Evolutionary conservation across 352 stramenopile species (phyloP), one percentile per base, ranked within the genome.

Genomic region (Pythium guiyangense): DNA sequence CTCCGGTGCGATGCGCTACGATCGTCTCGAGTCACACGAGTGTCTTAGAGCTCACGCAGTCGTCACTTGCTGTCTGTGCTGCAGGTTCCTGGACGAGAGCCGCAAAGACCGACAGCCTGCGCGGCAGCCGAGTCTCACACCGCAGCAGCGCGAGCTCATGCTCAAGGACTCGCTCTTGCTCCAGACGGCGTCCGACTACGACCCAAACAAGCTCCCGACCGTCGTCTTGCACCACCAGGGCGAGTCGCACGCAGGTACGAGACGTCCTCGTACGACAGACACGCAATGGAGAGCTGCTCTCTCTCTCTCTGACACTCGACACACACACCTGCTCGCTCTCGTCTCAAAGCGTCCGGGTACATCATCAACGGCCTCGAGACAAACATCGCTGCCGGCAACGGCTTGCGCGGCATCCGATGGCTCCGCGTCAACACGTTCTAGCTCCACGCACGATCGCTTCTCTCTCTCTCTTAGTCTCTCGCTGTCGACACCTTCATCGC

Each of bases 291-390:
- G n/a, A n/a, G n/a, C n/a, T n/a, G 11, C 37, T 43, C 37, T n/a
- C 44, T 26, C 43, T 25, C 22, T 48, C n/a, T 6, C n/a, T n/a
- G n/a, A n/a, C n/a, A n/a, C n/a, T n/a, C n/a, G n/a, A n/a, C n/a
- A n/a, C n/a, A n/a, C n/a, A n/a, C n/a, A n/a, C n/a, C n/a, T n/a
- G n/a, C n/a, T n/a, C n/a, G n/a, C n/a, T n/a, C n/a, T n/a, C n/a
- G n/a, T n/a, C n/a, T 6, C 31, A n/a, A 27, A 78, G 77, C 74
- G 26, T 75, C 70, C 4, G 79, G 79, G 10, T 91, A 89, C 61
- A 91, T 93, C 47, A 93, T 93, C 64, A 91, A 93, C 49, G 79
- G 84, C 27, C 67, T 91, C 20, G 84, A 91, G 59, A 93, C 87
- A 59, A 91, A 93, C 54, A 80, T 93, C 40, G 84, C 84, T n/a